phyloP scores from a whole-genome alignment of 345 rosid species.

The Iberis pinnata region DNA sequence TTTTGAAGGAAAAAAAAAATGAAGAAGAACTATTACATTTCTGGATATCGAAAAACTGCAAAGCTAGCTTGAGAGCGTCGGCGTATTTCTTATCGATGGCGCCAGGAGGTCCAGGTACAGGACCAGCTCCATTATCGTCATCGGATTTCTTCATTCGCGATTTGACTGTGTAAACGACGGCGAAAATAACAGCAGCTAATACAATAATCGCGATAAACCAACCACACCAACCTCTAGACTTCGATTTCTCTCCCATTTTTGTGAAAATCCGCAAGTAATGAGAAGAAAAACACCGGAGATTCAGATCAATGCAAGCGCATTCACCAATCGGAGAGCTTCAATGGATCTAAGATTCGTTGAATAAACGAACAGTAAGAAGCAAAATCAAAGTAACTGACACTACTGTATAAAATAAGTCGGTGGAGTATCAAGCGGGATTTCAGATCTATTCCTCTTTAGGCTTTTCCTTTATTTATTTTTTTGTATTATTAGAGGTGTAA shows the following conservation, averaged over 20 bases:
- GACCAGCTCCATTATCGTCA: slow-evolving; percentile 29
- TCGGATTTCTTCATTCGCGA: slow-evolving; percentile 40
- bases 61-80: slow-evolving; percentile 67
- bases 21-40: slow-evolving; percentile 43
- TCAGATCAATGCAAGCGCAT: slow-evolving; percentile 17
- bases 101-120: slow-evolving; percentile 87
- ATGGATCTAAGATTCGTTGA: slow-evolving; percentile 18
- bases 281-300: neutral
- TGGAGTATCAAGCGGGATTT: slow-evolving; percentile 33
- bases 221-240: slow-evolving; percentile 53
- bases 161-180: slow-evolving; percentile 50
- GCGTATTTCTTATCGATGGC: slow-evolving; percentile 69
- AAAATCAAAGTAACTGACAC: slow-evolving; percentile 9
- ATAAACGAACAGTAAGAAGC: neutral
- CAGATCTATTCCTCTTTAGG: slow-evolving; percentile 3
- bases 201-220: slow-evolving; percentile 59
- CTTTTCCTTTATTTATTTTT: neutral
- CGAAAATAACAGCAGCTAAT: slow-evolving; percentile 43
- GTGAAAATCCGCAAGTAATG: neutral
- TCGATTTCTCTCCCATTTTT: slow-evolving; percentile 59
- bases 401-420: slow-evolving; percentile 13
- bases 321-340: neutral
- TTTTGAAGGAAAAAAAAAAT: neutral
- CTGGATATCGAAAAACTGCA: slow-evolving; percentile 87
- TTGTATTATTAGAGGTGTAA: neutral